Evolutionary conservation across 1,139 yeast species (phyloP), one percentile per base, ranked within the genome.

Genomic region (Geotrichum carabidarum): DNA sequence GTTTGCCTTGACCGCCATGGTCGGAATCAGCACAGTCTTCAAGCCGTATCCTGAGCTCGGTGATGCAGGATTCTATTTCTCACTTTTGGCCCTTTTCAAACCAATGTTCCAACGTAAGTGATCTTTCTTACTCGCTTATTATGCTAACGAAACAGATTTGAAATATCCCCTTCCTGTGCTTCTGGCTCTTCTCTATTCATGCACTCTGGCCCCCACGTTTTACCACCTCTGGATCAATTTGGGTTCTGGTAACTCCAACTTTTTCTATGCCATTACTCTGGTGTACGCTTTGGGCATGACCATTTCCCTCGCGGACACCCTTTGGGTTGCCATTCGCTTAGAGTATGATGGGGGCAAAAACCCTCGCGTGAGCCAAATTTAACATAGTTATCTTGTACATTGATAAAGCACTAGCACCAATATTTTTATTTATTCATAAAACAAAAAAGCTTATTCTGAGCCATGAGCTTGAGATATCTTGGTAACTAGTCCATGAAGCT

Each of bases 181-280:
- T 2, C 64, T 81, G 48, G 71, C 79, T 11, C 68, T 80, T 52
- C 59, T 79, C 8, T 82, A 79, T 60, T 73, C 82, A 15, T 65
- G 78, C 1, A 72, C 84, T 1, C 76, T 93, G 50, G 83, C 95
- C 1, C 98, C 98, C 0, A 84, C 90, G 9, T 93, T 93, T 68
- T 90, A 90, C 73, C 90, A 89, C 68, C 79, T 94, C 60, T 93
- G 99, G 99, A 88, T 93, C 61, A 87, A 86, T 54, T 77, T 89
- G 58, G 97, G 97, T 12, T 89, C 94, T 34, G 99, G 98, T 30
- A 93, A 93, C 72, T 84, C 97, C 58, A 93, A 93, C 71, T 93
- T 93, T 74, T 93, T 90, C 74, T 93, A 91, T 73, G 96, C 98
- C 52, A 86, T 93, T 63, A 89, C 94, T 22, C 77, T 93, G 59